Evolutionary conservation across 345 rosid genomes (phyloP), one percentile per base, ranked within the genome.

Genomic region (Populus simonii): DNA sequence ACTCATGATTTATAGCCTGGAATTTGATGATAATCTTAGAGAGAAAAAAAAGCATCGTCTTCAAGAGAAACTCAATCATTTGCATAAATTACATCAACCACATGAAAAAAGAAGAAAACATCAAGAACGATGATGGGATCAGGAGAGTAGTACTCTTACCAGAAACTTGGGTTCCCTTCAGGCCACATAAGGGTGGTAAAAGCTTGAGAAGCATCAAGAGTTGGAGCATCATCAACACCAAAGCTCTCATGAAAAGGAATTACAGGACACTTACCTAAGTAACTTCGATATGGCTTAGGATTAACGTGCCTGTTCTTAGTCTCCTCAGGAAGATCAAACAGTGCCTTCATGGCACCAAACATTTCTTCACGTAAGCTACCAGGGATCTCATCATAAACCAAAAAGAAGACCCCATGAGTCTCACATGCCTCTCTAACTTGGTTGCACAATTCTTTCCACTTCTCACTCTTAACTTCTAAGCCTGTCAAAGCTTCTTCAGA

Each of bases 151-250:
- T 33, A 33, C 36, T 3, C 39, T 74, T 45, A 88, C 89, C 87
- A 75, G 86, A 88, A 88, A 29, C 36, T 20, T 3, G 85, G 77
- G 76, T 86, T 84, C n/a, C 86, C 89, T 1, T 79, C 53, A 4
- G 89, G 87, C 90, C 90, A 88, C 82, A 88, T 81, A 75, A 86
- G 85, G n/a, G 36, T 29, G 25, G 90, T 77, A 74, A 88, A 88
- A 7, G 78, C 80, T 35, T 59, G 80, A 59, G 78, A 76, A 2
- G 51, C 31, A 15, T 77, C 80, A 1, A 66, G 66, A 9, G 41
- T 59, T 0, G 76, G 80, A 4, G 83, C 80, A 73, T 82, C 78
- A 11, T 86, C 89, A 10, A 86, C 71, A 33, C 90, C 90, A 57
- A 86, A 84, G 84, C 86, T 79, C 59, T 86, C 83, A 22, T 68